Evolutionary conservation across 768 basidiomycete species (phyloP).

Genomic region (Lentinus tigrinus): DNA sequence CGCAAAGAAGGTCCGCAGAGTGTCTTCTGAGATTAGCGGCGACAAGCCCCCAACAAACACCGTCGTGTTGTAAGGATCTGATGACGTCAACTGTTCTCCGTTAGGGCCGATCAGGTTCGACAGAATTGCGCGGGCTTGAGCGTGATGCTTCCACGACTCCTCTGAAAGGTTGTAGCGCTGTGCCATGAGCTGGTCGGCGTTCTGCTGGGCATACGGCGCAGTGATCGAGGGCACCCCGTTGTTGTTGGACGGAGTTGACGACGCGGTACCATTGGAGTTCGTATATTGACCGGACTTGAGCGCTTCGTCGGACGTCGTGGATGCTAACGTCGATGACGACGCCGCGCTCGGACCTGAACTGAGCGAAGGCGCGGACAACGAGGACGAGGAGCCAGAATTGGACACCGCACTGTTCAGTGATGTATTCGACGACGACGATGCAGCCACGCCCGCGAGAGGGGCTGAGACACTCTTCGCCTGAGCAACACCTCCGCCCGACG

Average conservation of each 20-base stretch:
- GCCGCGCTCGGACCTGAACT: slow-evolving; percentile 42
- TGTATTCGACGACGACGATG: slow-evolving; percentile 20
- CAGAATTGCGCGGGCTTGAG: slow-evolving; percentile 78
- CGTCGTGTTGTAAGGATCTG: slow-evolving; percentile 95
- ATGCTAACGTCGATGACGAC: slow-evolving; percentile 50
- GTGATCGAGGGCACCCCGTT: slow-evolving; percentile 31
- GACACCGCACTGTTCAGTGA: slow-evolving; percentile 26
- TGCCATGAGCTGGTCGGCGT: slow-evolving; percentile 38
- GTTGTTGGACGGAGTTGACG: background rate
- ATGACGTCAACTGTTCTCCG: slow-evolving; percentile 82
- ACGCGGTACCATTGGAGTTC: slow-evolving; percentile 26
- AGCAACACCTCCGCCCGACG: slow-evolving; percentile 31
- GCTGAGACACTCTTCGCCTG: slow-evolving; percentile 69
- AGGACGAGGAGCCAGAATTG: slow-evolving; percentile 46
- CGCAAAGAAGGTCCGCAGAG: slow-evolving; percentile 83
- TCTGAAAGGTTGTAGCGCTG: slow-evolving; percentile 62
- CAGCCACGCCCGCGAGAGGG: slow-evolving; percentile 51
- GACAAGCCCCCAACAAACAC: slow-evolving; percentile 92
- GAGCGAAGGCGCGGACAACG: slow-evolving; percentile 30
- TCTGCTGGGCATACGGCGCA: slow-evolving; percentile 43
- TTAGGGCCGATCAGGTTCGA: slow-evolving; percentile 85
- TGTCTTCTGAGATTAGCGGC: slow-evolving; percentile 88
- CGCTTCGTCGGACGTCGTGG: slow-evolving; percentile 53
- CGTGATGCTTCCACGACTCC: slow-evolving; percentile 83
- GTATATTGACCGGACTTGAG: slow-evolving; percentile 43